These are phyloP conservation scores for Exophiala aquamarina DNA, from an alignment of 2,329 filamentous ascomycete species.

Conservation along the genomic window DNA sequence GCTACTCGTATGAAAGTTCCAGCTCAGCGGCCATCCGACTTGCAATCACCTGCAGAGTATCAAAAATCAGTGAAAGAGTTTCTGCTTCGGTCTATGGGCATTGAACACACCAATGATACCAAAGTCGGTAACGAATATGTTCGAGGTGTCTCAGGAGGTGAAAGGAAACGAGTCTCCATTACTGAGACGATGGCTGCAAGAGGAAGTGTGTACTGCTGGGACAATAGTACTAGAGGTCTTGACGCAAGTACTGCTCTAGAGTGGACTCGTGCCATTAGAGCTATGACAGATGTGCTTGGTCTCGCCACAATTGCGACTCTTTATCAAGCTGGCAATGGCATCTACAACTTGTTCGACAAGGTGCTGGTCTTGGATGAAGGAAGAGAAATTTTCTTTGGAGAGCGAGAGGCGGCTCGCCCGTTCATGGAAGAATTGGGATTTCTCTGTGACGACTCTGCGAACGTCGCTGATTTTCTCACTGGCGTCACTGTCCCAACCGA, in stretches of 20 bases:
- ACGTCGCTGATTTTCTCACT: constrained; percentile 65
- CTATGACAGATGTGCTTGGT: constrained; percentile 63
- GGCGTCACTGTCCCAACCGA: constrained; percentile 61
- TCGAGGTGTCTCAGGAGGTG: constrained; percentile 67
- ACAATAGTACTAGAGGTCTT: constrained; percentile 65
- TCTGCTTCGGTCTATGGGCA: constrained; percentile 57
- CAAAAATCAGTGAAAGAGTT: constrained; percentile 53
- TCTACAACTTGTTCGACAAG: constrained; percentile 70
- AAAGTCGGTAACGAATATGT: constrained; percentile 68
- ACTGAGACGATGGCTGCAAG: constrained; percentile 62
- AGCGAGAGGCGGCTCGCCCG: constrained; percentile 56
- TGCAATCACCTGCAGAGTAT: constrained; percentile 45
- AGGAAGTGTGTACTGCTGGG: constrained; percentile 64
- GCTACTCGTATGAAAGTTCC: constrained; percentile 60
- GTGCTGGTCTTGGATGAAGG: constrained; percentile 67
- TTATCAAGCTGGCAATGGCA: constrained; percentile 70
- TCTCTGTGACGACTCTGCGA: constrained; percentile 60
- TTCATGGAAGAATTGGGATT: constrained; percentile 69
- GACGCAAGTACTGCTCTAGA: constrained; percentile 66
- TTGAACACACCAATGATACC: constrained; percentile 61
- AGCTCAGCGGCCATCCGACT: constrained; percentile 38
- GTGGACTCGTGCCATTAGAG: constrained; percentile 60
- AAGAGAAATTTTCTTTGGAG: constrained; percentile 65
- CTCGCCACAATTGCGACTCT: constrained; percentile 63
- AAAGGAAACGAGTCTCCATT: constrained; percentile 69